Conservation (phyloP, 2,329 filamentous ascomycete species). For the Fusarium temperatum region DNA sequence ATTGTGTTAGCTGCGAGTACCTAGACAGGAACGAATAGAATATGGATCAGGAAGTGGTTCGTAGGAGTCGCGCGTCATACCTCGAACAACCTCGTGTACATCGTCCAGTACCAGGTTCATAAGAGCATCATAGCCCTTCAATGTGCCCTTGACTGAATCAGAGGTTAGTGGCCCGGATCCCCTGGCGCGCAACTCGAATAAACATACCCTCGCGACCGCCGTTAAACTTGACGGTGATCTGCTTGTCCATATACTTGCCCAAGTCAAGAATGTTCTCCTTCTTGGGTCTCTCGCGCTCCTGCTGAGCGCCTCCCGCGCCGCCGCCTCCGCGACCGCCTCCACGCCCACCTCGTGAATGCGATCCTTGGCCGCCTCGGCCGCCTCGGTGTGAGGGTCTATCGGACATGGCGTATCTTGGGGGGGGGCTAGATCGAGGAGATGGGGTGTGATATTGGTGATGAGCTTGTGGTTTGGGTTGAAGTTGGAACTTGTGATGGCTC, state of each 20-base stretch:
- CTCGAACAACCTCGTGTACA: conserved; percentile 87
- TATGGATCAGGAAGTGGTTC: neutral
- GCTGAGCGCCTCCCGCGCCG: conserved; percentile 53
- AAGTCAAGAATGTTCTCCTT: conserved; percentile 99
- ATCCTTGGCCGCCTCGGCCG: conserved; percentile 55
- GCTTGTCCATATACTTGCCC: conserved; percentile 96
- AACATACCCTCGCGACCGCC: conserved; percentile 84
- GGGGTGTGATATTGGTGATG: conserved; percentile 21
- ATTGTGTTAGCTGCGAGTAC: conserved; percentile 1
- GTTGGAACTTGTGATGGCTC: conserved; percentile 34
- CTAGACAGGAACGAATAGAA: neutral
- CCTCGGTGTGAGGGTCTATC: conserved; percentile 60
- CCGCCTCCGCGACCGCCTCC: conserved; percentile 59
- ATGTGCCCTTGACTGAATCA: conserved; percentile 77
- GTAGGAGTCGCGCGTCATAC: conserved; percentile 57
- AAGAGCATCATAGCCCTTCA: conserved; percentile 96
- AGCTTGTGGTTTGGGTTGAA: conserved; percentile 24
- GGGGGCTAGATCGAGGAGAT: conserved; percentile 1
- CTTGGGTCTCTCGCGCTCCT: conserved; percentile 80
- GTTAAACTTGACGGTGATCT: conserved; percentile 95
- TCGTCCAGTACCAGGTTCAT: conserved; percentile 99
- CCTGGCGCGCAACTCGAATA: neutral
- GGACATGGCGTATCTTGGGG: conserved; percentile 52
- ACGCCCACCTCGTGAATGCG: conserved; percentile 54
- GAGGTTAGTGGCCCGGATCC: conserved; percentile 9